phyloP scores from a whole-genome alignment of 305 asterid species.

The Solanum hybrid region DNA sequence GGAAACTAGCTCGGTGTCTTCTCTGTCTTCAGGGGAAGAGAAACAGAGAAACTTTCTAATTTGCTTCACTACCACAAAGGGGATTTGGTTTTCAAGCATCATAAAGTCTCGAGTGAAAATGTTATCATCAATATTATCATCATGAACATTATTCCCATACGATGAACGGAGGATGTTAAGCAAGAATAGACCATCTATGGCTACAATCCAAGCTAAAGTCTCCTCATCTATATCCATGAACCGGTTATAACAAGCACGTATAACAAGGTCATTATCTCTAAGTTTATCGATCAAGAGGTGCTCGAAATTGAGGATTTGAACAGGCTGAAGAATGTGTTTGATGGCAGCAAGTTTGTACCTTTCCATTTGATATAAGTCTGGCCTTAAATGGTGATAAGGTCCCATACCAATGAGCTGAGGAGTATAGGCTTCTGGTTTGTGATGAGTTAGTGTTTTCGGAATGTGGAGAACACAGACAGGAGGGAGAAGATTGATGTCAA shows the following conservation, averaged over 20 bases:
- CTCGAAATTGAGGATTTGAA: constrained; percentile 14
- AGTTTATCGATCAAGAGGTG: constrained; percentile 13
- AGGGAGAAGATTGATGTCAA: constrained; percentile 21
- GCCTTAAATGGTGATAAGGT: constrained; percentile 45
- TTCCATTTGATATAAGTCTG: constrained; percentile 33
- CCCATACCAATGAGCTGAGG: constrained; percentile 44
- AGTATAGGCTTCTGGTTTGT: constrained; percentile 35
- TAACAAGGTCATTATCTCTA: constrained; percentile 18
- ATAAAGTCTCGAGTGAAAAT: constrained; percentile 13
- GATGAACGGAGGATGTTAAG: constrained; percentile 7
- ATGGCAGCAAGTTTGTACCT: constrained; percentile 30
- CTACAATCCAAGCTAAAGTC: constrained; percentile 42
- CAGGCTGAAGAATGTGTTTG: constrained; percentile 13
- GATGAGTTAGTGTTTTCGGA: constrained; percentile 16
- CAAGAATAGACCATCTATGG: constrained; percentile 34
- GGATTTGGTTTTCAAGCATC: constrained; percentile 46
- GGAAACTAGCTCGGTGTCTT: neutral
- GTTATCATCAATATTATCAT: neutral
- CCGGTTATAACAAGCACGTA: constrained; percentile 34
- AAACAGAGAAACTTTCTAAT: constrained; percentile 9
- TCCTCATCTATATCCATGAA: constrained; percentile 32
- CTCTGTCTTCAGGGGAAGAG: neutral
- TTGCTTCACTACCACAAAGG: constrained; percentile 16
- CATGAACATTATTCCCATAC: neutral
- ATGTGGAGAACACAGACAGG: constrained; percentile 27